Evolutionary conservation across 352 stramenopile genomes (phyloP).

Genomic region (Globisporangium uncinulatum): DNA sequence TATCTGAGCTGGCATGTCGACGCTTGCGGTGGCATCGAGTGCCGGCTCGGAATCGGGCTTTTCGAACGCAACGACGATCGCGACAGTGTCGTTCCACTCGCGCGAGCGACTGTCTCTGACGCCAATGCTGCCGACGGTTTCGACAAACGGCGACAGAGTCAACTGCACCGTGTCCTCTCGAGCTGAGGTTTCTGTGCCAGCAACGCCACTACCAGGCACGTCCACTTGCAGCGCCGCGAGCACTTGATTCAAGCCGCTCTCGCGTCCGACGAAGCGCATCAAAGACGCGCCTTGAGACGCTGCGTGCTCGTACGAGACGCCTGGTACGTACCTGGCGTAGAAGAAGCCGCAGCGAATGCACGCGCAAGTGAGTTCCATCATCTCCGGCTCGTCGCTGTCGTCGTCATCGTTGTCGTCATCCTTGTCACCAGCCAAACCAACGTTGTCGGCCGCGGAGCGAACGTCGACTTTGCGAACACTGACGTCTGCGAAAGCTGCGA

Average conservation of each 20-base stretch:
- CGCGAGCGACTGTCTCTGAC: not conserved
- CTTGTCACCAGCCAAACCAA: not conserved
- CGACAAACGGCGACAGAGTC: slow-evolving; percentile 3
- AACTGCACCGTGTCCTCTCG: slow-evolving; percentile 1
- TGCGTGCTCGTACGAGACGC: slow-evolving; percentile 39
- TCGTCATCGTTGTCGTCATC: not conserved
- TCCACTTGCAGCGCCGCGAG: slow-evolving; percentile 16
- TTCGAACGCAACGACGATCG: not conserved
- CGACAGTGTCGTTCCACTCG: not conserved
- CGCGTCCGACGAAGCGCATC: slow-evolving; percentile 19
- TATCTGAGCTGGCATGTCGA: too few relatives aligned
- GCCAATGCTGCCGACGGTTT: not conserved
- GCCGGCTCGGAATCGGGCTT: too few relatives aligned
- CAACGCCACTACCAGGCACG: not conserved
- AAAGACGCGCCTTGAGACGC: slow-evolving; percentile 12
- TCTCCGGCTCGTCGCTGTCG: not conserved
- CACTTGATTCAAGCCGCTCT: slow-evolving; percentile 14
- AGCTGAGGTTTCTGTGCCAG: not conserved
- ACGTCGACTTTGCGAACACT: not conserved
- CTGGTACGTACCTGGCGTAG: slow-evolving; percentile 23
- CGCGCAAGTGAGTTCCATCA: slow-evolving; percentile 19
- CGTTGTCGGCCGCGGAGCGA: not conserved
- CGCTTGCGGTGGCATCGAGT: too few relatives aligned
- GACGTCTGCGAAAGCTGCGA: not conserved
- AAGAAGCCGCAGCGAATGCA: slow-evolving; percentile 24